Conservation (phyloP, 2,329 filamentous ascomycete species). For the Polychaeton citri region DNA sequence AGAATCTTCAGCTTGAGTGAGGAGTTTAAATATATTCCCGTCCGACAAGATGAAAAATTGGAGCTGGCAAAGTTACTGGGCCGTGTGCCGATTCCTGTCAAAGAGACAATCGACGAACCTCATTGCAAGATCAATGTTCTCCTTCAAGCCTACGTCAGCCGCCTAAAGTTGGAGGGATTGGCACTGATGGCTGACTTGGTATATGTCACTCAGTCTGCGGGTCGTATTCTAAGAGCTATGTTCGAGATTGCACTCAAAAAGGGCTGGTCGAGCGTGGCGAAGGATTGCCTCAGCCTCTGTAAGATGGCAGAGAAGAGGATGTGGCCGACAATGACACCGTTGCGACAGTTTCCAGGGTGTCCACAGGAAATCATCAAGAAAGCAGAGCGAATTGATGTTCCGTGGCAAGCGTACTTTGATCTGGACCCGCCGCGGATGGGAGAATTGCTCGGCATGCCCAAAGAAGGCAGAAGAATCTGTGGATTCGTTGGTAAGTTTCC, state of each 20-base stretch:
- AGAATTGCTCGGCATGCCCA: conserved; percentile 80
- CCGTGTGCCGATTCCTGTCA: conserved; percentile 87
- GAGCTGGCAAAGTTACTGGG: conserved; percentile 85
- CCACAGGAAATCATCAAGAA: conserved; percentile 79
- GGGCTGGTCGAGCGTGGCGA: conserved; percentile 87
- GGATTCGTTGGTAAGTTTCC: conserved; percentile 84
- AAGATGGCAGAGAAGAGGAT: conserved; percentile 99
- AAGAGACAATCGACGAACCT: conserved; percentile 92
- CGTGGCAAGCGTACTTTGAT: conserved; percentile 89
- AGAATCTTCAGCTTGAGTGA: conserved; percentile 90
- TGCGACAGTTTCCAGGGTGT: conserved; percentile 77
- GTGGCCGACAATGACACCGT: conserved; percentile 97
- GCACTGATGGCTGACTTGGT: conserved; percentile 98
- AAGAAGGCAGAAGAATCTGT: conserved; percentile 74
- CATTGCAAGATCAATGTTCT: conserved; percentile 98
- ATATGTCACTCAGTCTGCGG: conserved; percentile 94
- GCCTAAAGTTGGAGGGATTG: conserved; percentile 83
- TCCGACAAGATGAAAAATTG: conserved; percentile 93
- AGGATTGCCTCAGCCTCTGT: conserved; percentile 83
- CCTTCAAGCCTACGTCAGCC: conserved; percentile 89
- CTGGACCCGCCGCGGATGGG: conserved; percentile 94
- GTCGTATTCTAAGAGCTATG: conserved; percentile 85
- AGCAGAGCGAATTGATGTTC: conserved; percentile 85
- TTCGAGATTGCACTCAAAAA: conserved; percentile 98
- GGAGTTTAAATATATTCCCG: conserved; percentile 98